A percentile compares a stretch with the other conserved stretches of the same genome.
These are phyloP conservation scores for Hymenoscyphus fraxineus DNA, from an alignment of 2,329 filamentous ascomycete species.

Conservation along the genomic window DNA sequence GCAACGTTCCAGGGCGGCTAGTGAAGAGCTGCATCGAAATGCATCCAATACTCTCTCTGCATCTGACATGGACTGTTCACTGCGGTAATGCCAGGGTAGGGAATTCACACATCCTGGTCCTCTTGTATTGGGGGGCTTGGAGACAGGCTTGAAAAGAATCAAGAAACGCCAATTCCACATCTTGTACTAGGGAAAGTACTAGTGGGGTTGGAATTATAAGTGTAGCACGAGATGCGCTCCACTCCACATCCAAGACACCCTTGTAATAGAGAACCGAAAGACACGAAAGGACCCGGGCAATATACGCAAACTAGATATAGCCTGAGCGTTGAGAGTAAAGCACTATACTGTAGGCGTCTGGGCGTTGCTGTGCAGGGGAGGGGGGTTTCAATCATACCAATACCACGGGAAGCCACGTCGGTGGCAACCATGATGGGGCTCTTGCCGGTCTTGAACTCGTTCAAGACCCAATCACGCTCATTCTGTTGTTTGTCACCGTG, in stretches of 20 bases:
- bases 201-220: conserved; percentile 73
- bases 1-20: conserved; percentile 57
- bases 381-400: conserved; percentile 86
- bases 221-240: conserved; percentile 64
- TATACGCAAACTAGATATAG: conserved; percentile 83
- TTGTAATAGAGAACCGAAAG: conserved; percentile 74
- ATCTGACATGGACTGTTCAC: conserved; percentile 37
- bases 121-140: conserved; percentile 59
- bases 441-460: conserved; percentile 99
- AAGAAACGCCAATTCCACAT: conserved; percentile 76
- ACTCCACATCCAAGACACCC: conserved; percentile 84
- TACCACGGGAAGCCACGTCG: conserved; percentile 99
- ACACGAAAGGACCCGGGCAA: conserved; percentile 83
- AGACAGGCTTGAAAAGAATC: conserved; percentile 70
- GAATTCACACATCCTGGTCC: conserved; percentile 57
- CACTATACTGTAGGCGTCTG: conserved; percentile 61
- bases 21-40: conserved; percentile 35
- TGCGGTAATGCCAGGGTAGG: conserved; percentile 47
- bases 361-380: conserved; percentile 49
- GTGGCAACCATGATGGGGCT: conserved; percentile 99
- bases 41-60: conserved; percentile 39
- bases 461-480: conserved; percentile 98
- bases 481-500: conserved; percentile 99
- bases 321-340: conserved; percentile 90
- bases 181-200: conserved; percentile 62